Base-by-base conservation (phyloP, 2,329 filamentous ascomycete species). In the Ophiobolus disseminans region DNA sequence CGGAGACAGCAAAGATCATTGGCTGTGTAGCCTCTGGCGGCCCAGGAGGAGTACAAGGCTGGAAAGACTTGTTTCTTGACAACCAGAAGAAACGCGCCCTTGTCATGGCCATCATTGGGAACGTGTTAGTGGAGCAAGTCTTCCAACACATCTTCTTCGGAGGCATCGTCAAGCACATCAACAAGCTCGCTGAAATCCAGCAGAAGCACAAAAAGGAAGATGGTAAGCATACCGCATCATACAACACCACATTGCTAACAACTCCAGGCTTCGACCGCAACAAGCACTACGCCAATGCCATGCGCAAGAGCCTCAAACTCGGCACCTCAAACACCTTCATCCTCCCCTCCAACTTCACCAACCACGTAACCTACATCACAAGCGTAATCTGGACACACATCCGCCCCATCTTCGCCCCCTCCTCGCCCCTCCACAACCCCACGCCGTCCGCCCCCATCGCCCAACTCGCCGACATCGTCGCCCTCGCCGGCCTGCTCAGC, bases 101-200 rank as follows among this genome's bases (percentile, higher is more conserved):
- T 2, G 60, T 67, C 0, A 59, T 52, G 43, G 67, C 35, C 2
- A 55, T 73, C 6, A 54, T 72, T 0, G 65, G 68, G 1, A 69
- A 70, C 17, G 60, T 69, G 7, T 16, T 73, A 3, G 48, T 57
- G 1, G 63, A 73, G 44, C 65, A 71, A 23, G 65, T 71, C 0
- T 65, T 69, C 20, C 37, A 57, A 35, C 62, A 65, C 40, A 17
- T 38, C 0, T 65, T 64, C 31, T 69, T 72, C 26, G 68, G 68
- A 0, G 64, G 51, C 0, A 34, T 16, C 2, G 25, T 34, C 14
- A 48, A 22, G 2, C 31, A 60, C 1, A 20, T 60, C 7, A 11
- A 42, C 1, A 35, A 28, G 1, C 10, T 68, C 2, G 14, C 19
- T 3, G 14, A n/a, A 0, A 13, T 62, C 0, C 55, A 70, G 32